Base-by-base conservation (phyloP, 805 yeast genomes). In the Wickerhamomyces rabaulensis region DNA sequence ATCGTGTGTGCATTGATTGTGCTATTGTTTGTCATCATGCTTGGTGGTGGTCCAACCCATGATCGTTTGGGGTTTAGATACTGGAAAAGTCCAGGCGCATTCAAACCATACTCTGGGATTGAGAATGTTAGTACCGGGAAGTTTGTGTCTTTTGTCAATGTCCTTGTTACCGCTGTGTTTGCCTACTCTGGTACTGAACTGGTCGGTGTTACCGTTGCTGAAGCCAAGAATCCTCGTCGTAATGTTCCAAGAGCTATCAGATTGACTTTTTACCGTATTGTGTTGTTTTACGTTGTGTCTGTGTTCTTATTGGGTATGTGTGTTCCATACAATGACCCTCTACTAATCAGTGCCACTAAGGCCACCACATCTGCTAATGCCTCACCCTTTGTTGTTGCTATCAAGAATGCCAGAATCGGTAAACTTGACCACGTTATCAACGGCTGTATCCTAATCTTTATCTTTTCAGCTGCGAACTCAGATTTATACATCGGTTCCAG, bases 361-460 rank as follows among this genome's bases (percentile, higher is more conserved):
- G 62, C 68, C 9, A 45, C 66, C n/a, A 66, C 78, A 2, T 70
- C 71, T 39, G 89, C 91, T 3, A 75, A 84, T 37, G 90, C 92
- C 19, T 84, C 94, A 15, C 95, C 96, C 36, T 87, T 87, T 58
- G 91, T 87, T 44, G 82, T 87, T 58, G 96, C 95, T 41, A 82
- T 87, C 58, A 76, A 76, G 51, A 76, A 75, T 54, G 86, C 89
- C 16, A 64, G 73, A 17, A 86, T 87, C 51, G 57, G 62, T 9
- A 91, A 79, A 1, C 68, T 88, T 51, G 90, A 90, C 35, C 85
- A 83, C 54, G 74, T 89, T 42, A 71, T 89, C 58, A 89, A 89
- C 63, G 92, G 83, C 2, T 81, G 87, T 63, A 84, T 89, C 54
- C 66, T 89, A 59, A 66, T 86, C 37, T 84, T 87, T 52, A 90